phyloP scores from a whole-genome alignment of 192 early-diverging fungal species.

The Coemansia sp. region DNA sequence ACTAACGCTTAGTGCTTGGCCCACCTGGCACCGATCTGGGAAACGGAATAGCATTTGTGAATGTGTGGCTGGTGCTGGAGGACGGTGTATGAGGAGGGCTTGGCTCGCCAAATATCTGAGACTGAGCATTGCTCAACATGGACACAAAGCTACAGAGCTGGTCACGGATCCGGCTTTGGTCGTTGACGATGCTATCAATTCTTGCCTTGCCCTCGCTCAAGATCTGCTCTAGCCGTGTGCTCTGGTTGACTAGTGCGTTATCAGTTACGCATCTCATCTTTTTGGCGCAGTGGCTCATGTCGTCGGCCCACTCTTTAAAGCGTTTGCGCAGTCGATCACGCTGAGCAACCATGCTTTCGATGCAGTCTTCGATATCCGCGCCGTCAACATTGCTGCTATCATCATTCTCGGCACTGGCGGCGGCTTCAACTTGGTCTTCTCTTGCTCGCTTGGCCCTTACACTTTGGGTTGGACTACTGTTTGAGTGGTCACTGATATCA shows the following conservation, averaged over 20 bases:
- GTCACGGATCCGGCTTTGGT: conserved; percentile 32
- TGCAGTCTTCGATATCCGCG: conserved; percentile 24
- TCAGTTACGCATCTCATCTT: conserved; percentile 35
- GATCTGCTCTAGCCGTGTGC: conserved; percentile 37
- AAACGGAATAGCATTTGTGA: background rate
- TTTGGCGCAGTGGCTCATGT: conserved; percentile 22
- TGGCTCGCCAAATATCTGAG: conserved; percentile 33
- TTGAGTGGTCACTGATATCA: background rate
- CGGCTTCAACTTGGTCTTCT: background rate
- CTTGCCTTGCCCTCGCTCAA: conserved; percentile 31
- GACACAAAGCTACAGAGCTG: conserved; percentile 47
- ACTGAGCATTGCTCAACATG: conserved; percentile 43
- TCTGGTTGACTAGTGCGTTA: conserved; percentile 53
- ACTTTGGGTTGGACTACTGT: background rate
- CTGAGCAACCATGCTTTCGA: conserved; percentile 28
- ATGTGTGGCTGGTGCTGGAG: background rate
- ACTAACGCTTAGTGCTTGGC: background rate
- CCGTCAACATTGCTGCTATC: conserved; percentile 1
- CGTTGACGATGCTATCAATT: conserved; percentile 31
- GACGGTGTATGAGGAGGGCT: background rate
- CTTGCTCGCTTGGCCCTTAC: background rate
- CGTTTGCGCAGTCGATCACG: conserved; percentile 47
- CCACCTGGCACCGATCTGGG: background rate
- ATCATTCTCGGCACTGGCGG: background rate
- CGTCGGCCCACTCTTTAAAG: conserved; percentile 46